These are phyloP conservation scores for Kazachstania viticola DNA, from an alignment of 805 yeast genomes.

Conservation along the genomic window DNA sequence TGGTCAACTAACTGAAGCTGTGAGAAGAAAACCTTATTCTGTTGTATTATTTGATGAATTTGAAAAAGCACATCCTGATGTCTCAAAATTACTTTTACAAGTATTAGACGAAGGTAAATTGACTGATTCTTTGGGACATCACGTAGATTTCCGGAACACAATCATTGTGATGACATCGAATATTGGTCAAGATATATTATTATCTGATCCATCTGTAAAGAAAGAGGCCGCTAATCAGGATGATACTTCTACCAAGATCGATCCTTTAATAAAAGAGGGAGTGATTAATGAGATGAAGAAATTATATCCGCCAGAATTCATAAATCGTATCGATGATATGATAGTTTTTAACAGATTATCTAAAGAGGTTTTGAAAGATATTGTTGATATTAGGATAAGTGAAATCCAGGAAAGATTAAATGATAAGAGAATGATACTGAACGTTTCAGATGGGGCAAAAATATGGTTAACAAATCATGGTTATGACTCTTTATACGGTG, in stretches of 20 bases:
- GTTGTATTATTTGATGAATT: conserved; percentile 91
- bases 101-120: conserved; percentile 91
- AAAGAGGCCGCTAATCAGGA: conserved; percentile 41
- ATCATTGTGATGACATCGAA: conserved; percentile 94
- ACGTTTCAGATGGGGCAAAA: conserved; percentile 52
- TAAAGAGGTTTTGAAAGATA: conserved; percentile 57
- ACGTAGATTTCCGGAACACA: conserved; percentile 88
- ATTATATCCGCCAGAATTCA: conserved; percentile 86
- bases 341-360: conserved; percentile 86
- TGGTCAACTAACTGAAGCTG: conserved; percentile 95
- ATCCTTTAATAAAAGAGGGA: conserved; percentile 38
- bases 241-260: conserved; percentile 43
- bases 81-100: conserved; percentile 81
- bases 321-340: conserved; percentile 90
- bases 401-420: conserved; percentile 72
- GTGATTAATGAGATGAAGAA: conserved; percentile 60
- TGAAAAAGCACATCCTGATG: conserved; percentile 94
- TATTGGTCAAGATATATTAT: conserved; percentile 83
- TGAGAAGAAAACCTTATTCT: conserved; percentile 87
- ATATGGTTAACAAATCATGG: conserved; percentile 75
- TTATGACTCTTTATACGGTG: conserved; percentile 87
- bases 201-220: conserved; percentile 44
- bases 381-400: conserved; percentile 71
- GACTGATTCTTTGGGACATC: conserved; percentile 91
- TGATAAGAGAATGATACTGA: conserved; percentile 63